These are phyloP conservation scores for Amaranthus cruentus DNA, from an alignment of 148 eudicot species.

Conservation along the genomic window DNA sequence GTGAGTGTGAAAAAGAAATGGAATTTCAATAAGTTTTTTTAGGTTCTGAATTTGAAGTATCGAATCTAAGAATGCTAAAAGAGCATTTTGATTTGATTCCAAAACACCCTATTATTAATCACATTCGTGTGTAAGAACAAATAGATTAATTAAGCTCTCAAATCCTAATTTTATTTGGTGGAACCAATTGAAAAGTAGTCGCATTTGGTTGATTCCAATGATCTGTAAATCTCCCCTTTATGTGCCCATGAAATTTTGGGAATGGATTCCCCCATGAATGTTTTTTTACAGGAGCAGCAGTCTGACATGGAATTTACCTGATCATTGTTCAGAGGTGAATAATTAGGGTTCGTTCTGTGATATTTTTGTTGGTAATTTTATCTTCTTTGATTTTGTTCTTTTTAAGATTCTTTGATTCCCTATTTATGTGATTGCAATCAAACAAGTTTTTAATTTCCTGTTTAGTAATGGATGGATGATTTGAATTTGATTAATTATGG, in stretches of 20 bases:
- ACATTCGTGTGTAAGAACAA: slow-evolving; percentile 15
- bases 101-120: neutral
- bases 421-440: too few species aligned
- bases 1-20: neutral
- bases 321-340: neutral
- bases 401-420: neutral
- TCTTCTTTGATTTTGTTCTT: neutral
- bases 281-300: neutral
- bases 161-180: neutral
- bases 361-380: neutral
- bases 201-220: neutral
- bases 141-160: slow-evolving; percentile 5
- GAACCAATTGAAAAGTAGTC: neutral
- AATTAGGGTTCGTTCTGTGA: slow-evolving; percentile 1
- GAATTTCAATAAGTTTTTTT: neutral
- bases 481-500: too few species aligned
- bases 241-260: neutral
- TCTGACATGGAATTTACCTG: neutral
- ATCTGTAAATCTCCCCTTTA: slow-evolving; percentile 2
- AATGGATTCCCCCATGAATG: slow-evolving; percentile 18
- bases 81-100: slow-evolving; percentile 13
- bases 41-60: neutral
- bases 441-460: too few species aligned
- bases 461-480: too few species aligned
- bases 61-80: slow-evolving; percentile 9